A percentile compares a stretch with the other conserved stretches of the same genome.
phyloP scores from a whole-genome alignment of 2,329 filamentous ascomycete species.

The Neofusicoccum ribis region DNA sequence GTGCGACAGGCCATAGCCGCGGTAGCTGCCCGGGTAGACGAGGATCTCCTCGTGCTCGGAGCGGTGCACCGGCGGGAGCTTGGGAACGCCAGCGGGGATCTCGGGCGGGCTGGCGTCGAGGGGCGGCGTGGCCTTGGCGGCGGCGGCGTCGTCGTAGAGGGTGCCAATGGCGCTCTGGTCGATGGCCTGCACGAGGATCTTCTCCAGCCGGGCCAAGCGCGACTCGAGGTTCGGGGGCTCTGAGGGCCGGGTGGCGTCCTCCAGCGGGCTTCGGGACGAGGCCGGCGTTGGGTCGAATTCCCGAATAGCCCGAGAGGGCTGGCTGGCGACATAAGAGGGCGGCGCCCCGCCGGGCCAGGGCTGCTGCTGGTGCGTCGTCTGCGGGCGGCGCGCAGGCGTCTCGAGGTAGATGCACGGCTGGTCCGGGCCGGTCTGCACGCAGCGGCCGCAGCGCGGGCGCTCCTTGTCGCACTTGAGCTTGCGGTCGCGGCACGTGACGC shows the following conservation, averaged over 20 bases:
- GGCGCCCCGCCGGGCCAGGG: not conserved
- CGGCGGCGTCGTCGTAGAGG: not conserved
- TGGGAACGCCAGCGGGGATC: not conserved
- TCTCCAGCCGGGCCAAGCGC: constrained; percentile 2
- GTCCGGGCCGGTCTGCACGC: no score
- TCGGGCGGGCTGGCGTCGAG: not conserved
- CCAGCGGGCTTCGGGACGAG: constrained; percentile 2
- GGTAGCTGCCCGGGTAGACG: constrained; percentile 1
- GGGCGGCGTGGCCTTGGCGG: not conserved
- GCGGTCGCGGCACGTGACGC: no score
- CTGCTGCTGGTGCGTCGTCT: no score
- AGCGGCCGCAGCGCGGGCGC: no score
- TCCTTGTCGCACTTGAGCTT: no score
- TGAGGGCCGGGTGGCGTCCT: not conserved
- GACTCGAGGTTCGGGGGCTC: not conserved
- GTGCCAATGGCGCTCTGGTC: not conserved
- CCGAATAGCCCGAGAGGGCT: constrained; percentile 3
- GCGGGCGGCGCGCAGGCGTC: no score
- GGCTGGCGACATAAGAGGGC: not conserved
- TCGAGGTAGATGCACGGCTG: no score
- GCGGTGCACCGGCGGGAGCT: not conserved
- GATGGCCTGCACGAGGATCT: constrained; percentile 3
- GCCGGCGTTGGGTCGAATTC: not conserved
- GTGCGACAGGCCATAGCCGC: constrained; percentile 3
- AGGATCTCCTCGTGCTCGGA: not conserved